These are phyloP conservation scores for Scenedesmus sp. DNA, from an alignment of 163 green algal species.

Conservation along the genomic window DNA sequence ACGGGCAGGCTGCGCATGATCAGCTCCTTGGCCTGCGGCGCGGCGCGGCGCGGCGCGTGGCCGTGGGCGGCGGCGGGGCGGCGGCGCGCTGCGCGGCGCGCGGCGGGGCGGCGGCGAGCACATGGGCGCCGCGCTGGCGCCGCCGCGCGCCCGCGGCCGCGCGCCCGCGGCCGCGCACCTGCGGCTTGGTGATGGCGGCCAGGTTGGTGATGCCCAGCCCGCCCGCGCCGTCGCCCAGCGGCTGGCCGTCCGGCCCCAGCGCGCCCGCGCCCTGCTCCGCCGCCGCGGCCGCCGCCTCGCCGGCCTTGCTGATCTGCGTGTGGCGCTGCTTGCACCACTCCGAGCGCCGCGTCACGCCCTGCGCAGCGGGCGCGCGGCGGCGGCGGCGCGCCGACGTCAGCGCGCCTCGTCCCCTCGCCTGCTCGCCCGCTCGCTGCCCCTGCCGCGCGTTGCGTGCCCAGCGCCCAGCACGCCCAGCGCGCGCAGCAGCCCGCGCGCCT, in stretches of 20 bases:
- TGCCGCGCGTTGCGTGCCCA: not conserved
- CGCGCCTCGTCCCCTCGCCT: too few species aligned
- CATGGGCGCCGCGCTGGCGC: too few species aligned
- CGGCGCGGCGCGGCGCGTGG: too few species aligned
- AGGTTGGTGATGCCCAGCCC: conserved; percentile 19
- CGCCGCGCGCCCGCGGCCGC: too few species aligned
- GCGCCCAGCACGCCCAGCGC: not conserved
- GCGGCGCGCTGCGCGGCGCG: too few species aligned
- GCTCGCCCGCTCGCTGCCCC: too few species aligned
- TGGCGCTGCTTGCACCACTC: conserved; percentile 44
- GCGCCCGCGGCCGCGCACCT: not conserved
- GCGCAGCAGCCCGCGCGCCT: conserved; percentile 1
- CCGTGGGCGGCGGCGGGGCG: too few species aligned
- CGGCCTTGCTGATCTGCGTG: conserved; percentile 25
- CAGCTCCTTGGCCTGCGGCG: conserved; percentile 37
- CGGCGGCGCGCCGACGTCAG: too few species aligned
- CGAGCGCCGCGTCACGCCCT: conserved; percentile 33
- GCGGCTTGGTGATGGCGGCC: conserved; percentile 26
- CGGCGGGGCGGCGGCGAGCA: too few species aligned
- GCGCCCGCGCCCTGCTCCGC: not conserved
- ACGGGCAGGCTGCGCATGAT: conserved; percentile 46
- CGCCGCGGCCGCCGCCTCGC: conserved; percentile 1
- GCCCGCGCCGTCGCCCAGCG: not conserved
- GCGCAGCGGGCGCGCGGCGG: too few species aligned
- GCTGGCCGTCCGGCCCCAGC: conserved; percentile 22